Evolutionary conservation across 139 green algal genomes (phyloP).

Genomic region (Tetraselmis striata): DNA sequence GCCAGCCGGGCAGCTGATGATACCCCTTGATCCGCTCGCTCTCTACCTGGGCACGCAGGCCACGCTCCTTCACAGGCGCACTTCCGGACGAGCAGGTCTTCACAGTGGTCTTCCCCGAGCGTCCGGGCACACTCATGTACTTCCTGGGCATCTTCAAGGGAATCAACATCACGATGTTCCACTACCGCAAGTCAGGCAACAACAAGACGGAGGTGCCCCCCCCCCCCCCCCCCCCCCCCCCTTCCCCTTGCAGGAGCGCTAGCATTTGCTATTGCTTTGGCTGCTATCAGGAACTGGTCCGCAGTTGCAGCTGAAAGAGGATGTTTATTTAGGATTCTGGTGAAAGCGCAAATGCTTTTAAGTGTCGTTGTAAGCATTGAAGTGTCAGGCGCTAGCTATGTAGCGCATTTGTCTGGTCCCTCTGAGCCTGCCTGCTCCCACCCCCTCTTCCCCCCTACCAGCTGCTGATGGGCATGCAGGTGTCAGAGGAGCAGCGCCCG

Average conservation of each 20-base stretch:
- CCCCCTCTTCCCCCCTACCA: constrained; percentile 43
- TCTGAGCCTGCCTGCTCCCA: constrained; percentile 47
- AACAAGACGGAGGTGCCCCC: background rate
- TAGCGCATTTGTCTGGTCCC: too few species aligned
- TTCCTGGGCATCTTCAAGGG: constrained; percentile 77
- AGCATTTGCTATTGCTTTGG: too few species aligned
- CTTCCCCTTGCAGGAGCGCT: too few species aligned
- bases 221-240: background rate
- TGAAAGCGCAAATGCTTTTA: too few species aligned
- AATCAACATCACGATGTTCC: constrained; percentile 95
- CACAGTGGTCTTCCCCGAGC: constrained; percentile 86
- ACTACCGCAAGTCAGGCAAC: constrained; percentile 78
- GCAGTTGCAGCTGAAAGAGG: too few species aligned
- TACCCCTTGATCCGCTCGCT: too few species aligned
- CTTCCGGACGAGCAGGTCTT: constrained; percentile 75
- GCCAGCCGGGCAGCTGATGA: too few species aligned
- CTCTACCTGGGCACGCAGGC: constrained; percentile 2
- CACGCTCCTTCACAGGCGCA: constrained; percentile 55
- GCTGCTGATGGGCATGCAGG: constrained; percentile 77
- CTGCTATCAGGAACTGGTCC: too few species aligned
- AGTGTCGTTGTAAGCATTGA: too few species aligned
- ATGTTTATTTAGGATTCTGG: too few species aligned
- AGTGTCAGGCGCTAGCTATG: too few species aligned
- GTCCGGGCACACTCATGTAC: constrained; percentile 65
- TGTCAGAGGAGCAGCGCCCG: constrained; percentile 38